These are phyloP conservation scores for Kokia cookei DNA, from an alignment of 441 rosid genomes.

Conservation along the genomic window DNA sequence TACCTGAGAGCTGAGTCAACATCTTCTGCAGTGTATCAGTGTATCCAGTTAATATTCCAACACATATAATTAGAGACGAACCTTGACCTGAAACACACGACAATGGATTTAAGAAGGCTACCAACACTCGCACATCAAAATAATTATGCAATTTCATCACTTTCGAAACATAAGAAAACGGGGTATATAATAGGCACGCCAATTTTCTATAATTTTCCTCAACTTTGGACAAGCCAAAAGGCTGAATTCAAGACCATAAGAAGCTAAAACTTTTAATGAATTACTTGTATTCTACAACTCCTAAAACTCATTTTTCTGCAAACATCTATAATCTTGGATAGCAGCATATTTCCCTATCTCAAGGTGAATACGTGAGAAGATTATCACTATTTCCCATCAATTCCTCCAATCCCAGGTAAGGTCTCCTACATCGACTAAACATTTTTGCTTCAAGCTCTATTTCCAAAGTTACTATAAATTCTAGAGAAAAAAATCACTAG, in stretches of 20 bases:
- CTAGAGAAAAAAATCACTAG: not conserved
- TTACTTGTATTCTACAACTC: not conserved
- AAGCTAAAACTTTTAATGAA: not conserved
- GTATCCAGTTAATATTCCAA: constrained; percentile 93
- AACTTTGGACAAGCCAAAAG: not conserved
- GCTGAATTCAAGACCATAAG: not conserved
- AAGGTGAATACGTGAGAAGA: not conserved
- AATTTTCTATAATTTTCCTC: not conserved
- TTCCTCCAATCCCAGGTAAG: not conserved
- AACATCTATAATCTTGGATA: not conserved
- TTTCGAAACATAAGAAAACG: not conserved
- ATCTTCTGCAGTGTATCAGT: constrained; percentile 87
- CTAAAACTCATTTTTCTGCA: not conserved
- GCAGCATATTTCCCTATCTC: not conserved
- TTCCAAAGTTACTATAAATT: not conserved
- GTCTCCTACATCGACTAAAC: not conserved
- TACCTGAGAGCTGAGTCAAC: constrained; percentile 85
- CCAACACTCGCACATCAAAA: not conserved
- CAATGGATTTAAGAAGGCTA: constrained; percentile 8
- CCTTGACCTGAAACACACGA: constrained; percentile 67
- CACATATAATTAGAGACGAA: constrained; percentile 80
- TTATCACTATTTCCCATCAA: not conserved
- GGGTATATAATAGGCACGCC: not conserved
- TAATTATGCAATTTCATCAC: constrained; percentile 2
- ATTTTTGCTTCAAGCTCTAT: not conserved